Evolutionary conservation across 257 asterid genomes (phyloP).

Genomic region (Nyctanthes arbortristis): DNA sequence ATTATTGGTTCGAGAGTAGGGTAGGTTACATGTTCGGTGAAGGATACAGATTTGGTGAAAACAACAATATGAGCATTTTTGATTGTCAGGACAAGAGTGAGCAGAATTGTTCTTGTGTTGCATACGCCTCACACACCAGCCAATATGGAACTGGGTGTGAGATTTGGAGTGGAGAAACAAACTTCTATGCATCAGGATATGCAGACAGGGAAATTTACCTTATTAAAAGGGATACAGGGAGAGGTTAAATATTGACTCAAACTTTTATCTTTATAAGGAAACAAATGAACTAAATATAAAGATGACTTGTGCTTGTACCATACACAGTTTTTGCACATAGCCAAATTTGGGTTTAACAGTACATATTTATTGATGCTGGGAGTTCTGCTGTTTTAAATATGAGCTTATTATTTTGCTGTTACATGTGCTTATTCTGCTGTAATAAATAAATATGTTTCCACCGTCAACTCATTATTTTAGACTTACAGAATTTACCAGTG

Average conservation of each 20-base stretch:
- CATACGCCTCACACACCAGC: conserved; percentile 15
- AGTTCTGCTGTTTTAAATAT: no score
- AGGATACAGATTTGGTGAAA: conserved; percentile 15
- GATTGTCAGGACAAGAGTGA: conserved; percentile 30
- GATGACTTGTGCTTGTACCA: no score
- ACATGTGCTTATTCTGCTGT: no score
- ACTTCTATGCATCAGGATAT: not conserved
- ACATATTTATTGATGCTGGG: no score
- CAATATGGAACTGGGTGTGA: conserved; percentile 19
- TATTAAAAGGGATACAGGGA: conserved; percentile 11
- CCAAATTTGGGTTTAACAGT: no score
- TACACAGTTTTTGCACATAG: not conserved
- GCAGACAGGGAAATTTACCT: conserved; percentile 8
- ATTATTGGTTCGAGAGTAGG: conserved; percentile 4
- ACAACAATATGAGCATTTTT: conserved; percentile 19
- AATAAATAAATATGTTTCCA: no score
- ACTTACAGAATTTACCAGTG: not conserved
- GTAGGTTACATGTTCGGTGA: conserved; percentile 12
- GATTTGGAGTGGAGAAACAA: conserved; percentile 8
- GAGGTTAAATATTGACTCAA: not conserved
- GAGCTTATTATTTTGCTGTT: not conserved
- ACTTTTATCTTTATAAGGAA: not conserved
- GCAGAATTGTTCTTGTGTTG: conserved; percentile 28
- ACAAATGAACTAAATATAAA: no score
- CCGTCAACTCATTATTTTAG: not conserved